These are phyloP conservation scores for Fusarium sp. DNA, from an alignment of 2,329 filamentous ascomycete species.

Conservation along the genomic window DNA sequence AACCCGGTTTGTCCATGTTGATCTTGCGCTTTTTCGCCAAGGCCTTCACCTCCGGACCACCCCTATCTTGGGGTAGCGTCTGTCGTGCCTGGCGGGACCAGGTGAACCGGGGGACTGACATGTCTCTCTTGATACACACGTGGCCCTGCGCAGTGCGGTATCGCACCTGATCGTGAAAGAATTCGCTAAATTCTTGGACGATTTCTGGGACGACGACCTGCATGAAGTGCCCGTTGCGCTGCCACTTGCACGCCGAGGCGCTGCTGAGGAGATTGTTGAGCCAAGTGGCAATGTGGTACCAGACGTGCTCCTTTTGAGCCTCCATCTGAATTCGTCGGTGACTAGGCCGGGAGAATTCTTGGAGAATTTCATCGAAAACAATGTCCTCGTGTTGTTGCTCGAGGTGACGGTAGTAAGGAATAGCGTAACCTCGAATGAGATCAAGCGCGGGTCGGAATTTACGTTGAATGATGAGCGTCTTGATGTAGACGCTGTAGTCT, in stretches of 20 bases:
- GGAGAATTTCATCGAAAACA: conserved; percentile 50
- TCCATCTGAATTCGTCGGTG: conserved; percentile 46
- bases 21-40: conserved; percentile 27
- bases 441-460: conserved; percentile 48
- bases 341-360: conserved; percentile 24
- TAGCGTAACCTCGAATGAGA: conserved; percentile 54
- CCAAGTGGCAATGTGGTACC: conserved; percentile 47
- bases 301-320: conserved; percentile 48
- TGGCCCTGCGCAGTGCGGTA: conserved; percentile 51
- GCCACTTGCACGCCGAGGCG: conserved; percentile 35
- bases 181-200: conserved; percentile 50
- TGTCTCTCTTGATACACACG: conserved; percentile 42
- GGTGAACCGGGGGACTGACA: conserved; percentile 34
- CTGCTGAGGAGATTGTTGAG: conserved; percentile 45
- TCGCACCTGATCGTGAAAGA: conserved; percentile 46
- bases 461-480: conserved; percentile 50
- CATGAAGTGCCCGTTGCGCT: conserved; percentile 40
- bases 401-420: conserved; percentile 52
- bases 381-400: conserved; percentile 43
- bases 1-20: conserved; percentile 29
- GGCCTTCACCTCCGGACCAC: conserved; percentile 16
- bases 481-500: conserved; percentile 63
- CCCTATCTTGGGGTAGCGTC: conserved; percentile 46
- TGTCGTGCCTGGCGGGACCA: conserved; percentile 37
- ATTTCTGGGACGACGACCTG: conserved; percentile 46